Evolutionary conservation across 139 green algal species (phyloP), one percentile per base, ranked within the genome.

Genomic region (Chloropicon primus): DNA sequence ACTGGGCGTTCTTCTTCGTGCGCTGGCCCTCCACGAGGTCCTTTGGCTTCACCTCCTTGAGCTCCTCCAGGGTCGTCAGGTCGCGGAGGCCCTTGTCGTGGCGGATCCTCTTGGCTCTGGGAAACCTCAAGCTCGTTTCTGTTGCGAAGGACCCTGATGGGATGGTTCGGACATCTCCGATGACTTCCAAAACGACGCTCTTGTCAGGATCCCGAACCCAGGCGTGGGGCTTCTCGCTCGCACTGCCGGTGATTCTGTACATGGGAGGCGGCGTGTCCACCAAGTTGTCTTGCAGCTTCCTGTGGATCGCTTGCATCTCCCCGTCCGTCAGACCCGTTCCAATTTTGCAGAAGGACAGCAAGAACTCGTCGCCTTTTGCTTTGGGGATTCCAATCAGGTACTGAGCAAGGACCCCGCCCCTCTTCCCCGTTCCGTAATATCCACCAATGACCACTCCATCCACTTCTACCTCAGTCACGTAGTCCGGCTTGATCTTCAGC

Each of bases 391-490:
- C 91, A 29, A 96, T 77, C 26, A 96, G 85, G 79, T 84, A 96
- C 79, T 92, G 62, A 1, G 88, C 22, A 26, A 41, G 24, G 3
- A 25, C 23, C 5, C 77, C 77, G 2, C 78, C 82, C 21, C 71
- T 71, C 71, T 71, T 22, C 27, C 87, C 83, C 2, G 74, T 85
- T 26, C 87, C 85, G 2, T 87, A 90, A 53, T 85, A 90, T 0
- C 72, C 84, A 2, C 88, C 89, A 10, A 94, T 90, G 77, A 95
- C 83, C 2, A 93, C 76, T 1, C 78, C 84, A 76, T 97, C 92
- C 1, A 96, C 80, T 27, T 96, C 90, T 28, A 83, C 53, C 17
- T 27, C 76, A 21, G 54, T 81, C 21, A 89, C 25, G 74, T 93
- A 92, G 74, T 94, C 89, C 0, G 89, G 89, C 84, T 94, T 92